phyloP scores from a whole-genome alignment of 169 alveolate genomes.

The Cryptosporidium xiaoi region DNA sequence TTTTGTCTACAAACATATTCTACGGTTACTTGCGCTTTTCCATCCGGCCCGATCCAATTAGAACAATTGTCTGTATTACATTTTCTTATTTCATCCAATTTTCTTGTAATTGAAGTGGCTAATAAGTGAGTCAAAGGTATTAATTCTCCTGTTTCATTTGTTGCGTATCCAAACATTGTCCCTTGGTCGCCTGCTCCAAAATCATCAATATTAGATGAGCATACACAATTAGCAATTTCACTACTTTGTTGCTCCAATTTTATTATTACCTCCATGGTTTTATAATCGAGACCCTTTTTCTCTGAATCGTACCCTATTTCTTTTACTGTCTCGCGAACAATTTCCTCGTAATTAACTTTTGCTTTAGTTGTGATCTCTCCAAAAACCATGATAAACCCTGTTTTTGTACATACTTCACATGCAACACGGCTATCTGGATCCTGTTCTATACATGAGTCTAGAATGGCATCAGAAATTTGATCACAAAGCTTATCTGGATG shows the following conservation, averaged over 20 bases:
- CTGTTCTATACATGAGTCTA: slow-evolving; percentile 97
- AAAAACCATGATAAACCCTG: slow-evolving; percentile 94
- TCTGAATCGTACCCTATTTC: slow-evolving; percentile 92
- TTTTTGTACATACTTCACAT: slow-evolving; percentile 96
- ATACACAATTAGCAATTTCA: slow-evolving; percentile 97
- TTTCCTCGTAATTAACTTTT: slow-evolving; percentile 90
- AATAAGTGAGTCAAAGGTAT: slow-evolving; percentile 98
- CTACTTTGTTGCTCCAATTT: slow-evolving; percentile 94
- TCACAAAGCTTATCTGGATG: slow-evolving; percentile 99
- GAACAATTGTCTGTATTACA: slow-evolving; percentile 82
- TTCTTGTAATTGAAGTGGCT: slow-evolving; percentile 93
- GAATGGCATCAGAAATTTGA: slow-evolving; percentile 98
- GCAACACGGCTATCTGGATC: slow-evolving; percentile 94
- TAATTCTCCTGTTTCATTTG: slow-evolving; percentile 96
- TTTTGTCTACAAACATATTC: slow-evolving; percentile 85
- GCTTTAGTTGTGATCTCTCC: slow-evolving; percentile 98
- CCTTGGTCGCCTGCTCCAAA: slow-evolving; percentile 99
- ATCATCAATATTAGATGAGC: slow-evolving; percentile 92
- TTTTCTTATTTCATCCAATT: slow-evolving; percentile 93
- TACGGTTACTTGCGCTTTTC: slow-evolving; percentile 96
- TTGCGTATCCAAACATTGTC: slow-evolving; percentile 99
- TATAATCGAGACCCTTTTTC: slow-evolving; percentile 94
- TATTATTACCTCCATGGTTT: slow-evolving; percentile 92
- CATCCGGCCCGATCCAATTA: slow-evolving; percentile 98
- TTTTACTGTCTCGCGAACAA: slow-evolving; percentile 93